These are phyloP conservation scores for Paulownia fortunei DNA, from an alignment of 257 asterid genomes.

Conservation along the genomic window DNA sequence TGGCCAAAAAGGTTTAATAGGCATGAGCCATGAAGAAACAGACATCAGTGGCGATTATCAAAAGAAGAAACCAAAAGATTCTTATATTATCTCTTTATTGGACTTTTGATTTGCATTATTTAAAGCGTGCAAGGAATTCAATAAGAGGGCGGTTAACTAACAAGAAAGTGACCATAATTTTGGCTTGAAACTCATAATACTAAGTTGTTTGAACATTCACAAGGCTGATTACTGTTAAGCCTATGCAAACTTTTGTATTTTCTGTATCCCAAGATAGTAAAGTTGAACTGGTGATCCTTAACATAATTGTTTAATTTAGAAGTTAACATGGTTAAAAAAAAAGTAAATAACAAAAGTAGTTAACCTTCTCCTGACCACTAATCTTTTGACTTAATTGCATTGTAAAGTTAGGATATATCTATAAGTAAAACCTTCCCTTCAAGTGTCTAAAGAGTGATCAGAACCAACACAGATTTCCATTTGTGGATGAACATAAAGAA, in stretches of 20 bases:
- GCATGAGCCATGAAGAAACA: slow-evolving; percentile 30
- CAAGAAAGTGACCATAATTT: background rate
- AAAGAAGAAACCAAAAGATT: slow-evolving; percentile 34
- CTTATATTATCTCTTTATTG: slow-evolving; percentile 6
- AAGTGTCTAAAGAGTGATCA: background rate
- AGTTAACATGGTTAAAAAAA: background rate
- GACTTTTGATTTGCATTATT: slow-evolving; percentile 20
- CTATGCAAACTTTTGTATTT: too few species aligned
- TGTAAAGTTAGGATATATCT: too few species aligned
- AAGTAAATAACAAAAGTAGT: background rate
- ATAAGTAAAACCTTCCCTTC: slow-evolving; percentile 11
- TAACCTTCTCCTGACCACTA: too few species aligned
- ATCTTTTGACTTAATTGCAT: too few species aligned
- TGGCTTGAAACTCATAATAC: background rate
- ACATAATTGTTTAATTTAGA: background rate
- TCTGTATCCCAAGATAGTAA: too few species aligned
- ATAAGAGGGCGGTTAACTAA: slow-evolving; percentile 29
- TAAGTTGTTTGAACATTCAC: background rate
- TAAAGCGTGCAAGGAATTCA: slow-evolving; percentile 7
- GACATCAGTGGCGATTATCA: slow-evolving; percentile 34
- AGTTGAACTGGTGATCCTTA: too few species aligned
- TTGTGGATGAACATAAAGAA: slow-evolving; percentile 20
- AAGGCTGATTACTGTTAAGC: too few species aligned
- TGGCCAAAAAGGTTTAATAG: slow-evolving; percentile 5
- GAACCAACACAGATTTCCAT: slow-evolving; percentile 6